Evolutionary conservation across 345 rosid species (phyloP).

Genomic region (Eucalyptus tenuipes): DNA sequence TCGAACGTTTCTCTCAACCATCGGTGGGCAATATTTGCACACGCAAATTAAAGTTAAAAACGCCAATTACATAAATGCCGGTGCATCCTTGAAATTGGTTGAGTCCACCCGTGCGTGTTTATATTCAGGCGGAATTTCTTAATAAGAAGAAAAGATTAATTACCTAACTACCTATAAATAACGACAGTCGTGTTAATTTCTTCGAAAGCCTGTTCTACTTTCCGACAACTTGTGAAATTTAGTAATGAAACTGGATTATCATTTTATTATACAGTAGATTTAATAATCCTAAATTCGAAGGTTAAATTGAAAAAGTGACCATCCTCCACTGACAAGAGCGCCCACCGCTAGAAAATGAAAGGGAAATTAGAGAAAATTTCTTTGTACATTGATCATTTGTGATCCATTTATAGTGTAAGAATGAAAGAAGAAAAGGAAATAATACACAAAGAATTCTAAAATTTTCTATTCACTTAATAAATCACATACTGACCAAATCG

Average conservation of each 20-base stretch:
- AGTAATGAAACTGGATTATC: background rate
- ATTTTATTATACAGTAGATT: too few species aligned
- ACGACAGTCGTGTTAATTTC: background rate
- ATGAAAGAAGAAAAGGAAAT: too few species aligned
- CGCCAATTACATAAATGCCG: background rate
- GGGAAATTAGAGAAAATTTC: too few species aligned
- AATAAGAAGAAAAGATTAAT: background rate
- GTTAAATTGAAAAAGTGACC: background rate
- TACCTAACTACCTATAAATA: too few species aligned
- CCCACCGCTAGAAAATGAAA: too few species aligned
- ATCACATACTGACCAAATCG: too few species aligned
- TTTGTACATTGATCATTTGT: too few species aligned
- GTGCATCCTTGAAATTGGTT: background rate
- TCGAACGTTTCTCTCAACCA: background rate
- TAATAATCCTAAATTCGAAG: background rate
- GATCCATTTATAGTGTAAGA: too few species aligned
- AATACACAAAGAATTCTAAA: too few species aligned
- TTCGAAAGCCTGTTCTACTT: background rate
- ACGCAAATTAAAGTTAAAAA: background rate
- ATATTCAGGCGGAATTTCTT: background rate
- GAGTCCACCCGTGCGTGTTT: background rate
- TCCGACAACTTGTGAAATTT: background rate
- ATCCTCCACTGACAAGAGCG: background rate
- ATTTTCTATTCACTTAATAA: too few species aligned
- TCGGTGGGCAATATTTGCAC: background rate